Percentiles rank a stretch among this genome's conserved stretches.
Evolutionary conservation across 108 stramenopile genomes (phyloP).

Genomic region (Fragilaria radians): DNA sequence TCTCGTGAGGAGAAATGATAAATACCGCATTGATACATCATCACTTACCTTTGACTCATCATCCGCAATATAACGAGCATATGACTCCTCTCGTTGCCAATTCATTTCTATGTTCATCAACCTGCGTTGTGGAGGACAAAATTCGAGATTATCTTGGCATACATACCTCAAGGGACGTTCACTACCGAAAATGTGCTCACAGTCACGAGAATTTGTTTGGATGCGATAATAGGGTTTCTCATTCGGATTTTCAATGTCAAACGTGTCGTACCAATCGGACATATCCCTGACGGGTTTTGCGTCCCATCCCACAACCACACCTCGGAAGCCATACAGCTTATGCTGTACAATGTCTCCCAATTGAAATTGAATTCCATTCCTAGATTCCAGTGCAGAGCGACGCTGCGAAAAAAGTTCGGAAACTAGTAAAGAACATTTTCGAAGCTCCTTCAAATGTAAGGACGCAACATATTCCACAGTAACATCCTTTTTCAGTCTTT

Average conservation of each 20-base stretch:
- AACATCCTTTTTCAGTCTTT: neutral
- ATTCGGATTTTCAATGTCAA: conserved; percentile 51
- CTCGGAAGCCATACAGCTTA: conserved; percentile 68
- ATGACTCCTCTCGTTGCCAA: conserved; percentile 35
- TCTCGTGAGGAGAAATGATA: neutral
- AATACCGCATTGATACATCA: neutral
- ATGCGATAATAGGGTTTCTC: conserved; percentile 75
- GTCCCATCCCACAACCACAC: conserved; percentile 73
- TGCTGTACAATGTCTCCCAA: conserved; percentile 67
- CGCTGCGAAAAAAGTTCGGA: conserved; percentile 42
- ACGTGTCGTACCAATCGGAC: conserved; percentile 69
- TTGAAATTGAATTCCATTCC: conserved; percentile 31
- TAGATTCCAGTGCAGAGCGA: conserved; percentile 27
- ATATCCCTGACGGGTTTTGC: conserved; percentile 59
- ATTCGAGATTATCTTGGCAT: conserved; percentile 67
- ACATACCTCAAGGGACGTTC: conserved; percentile 65
- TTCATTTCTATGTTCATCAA: conserved; percentile 52
- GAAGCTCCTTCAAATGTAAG: conserved; percentile 28
- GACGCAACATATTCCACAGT: conserved; percentile 9
- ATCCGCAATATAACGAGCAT: conserved; percentile 32
- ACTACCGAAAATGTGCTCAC: conserved; percentile 56
- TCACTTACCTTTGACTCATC: conserved; percentile 17
- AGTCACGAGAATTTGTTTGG: conserved; percentile 59
- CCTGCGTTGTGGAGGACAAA: conserved; percentile 26
- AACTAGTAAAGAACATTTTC: conserved; percentile 38